Evolutionary conservation across 805 yeast species (phyloP), one percentile per base, ranked within the genome.

Genomic region (Pichia nanzhaoensis): DNA sequence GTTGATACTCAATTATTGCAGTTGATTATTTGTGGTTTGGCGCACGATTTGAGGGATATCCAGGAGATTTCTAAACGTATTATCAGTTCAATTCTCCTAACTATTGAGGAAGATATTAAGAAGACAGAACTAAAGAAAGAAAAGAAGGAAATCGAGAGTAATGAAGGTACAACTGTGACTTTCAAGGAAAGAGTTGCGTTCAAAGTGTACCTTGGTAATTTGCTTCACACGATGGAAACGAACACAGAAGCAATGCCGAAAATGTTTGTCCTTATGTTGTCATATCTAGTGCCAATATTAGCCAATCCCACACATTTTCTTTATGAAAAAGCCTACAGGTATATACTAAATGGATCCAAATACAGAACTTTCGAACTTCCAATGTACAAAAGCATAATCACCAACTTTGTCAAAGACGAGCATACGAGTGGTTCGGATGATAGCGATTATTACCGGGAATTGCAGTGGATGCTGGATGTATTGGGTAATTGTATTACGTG

Each of bases 251-350:
- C 32, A 12, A 39, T 74, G 5, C 55, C 79, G 0, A 72, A 80
- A 3, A 50, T 82, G 16, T 66, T 80, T n/a, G 75, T 83, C 63
- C 64, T 69, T 16, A 58, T 78, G 44, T 61, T 81, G 34, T 74
- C 87, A 1, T 71, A 75, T 42, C 58, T 88, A 33, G 64, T 78
- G 4, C 74, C 77, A 3, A 67, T 86, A 2, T 59, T 86, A 47
- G 60, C 70, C 5, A 78, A 81, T 49, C 96, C 97, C 0, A 77
- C 80, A 0, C 91, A 86, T 50, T 73, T 71, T 53, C 60, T 91
- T 18, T 85, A 82, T 60, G 96, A 89, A 51, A 77, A 78, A 52
- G 77, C 78, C 0, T 77, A 71, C 54, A 74, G 82, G 47, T 87
- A 80, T 73, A 69, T 89, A 10, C 65, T 87, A 32, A 65, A 76